phyloP scores from a whole-genome alignment of 225 moss, liverwort and hornwort genomes.

The Rhytidiadelphus loreus region DNA sequence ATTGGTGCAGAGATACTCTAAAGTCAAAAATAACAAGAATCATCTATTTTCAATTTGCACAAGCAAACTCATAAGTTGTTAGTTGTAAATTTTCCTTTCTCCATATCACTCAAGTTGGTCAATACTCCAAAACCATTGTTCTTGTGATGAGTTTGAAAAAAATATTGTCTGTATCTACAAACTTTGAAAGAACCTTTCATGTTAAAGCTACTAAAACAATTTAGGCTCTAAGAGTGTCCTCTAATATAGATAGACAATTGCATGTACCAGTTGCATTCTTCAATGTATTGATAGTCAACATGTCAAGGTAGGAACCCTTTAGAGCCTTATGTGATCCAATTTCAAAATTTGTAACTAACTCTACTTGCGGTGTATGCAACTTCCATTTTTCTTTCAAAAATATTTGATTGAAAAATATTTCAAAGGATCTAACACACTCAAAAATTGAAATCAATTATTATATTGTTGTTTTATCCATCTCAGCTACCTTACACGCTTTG shows the following conservation, averaged over 20 bases:
- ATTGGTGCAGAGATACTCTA: not conserved
- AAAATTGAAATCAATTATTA: not conserved
- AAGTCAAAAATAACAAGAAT: not conserved
- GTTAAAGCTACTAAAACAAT: not conserved
- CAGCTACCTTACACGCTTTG: not conserved
- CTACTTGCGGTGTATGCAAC: not conserved
- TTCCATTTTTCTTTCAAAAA: not conserved
- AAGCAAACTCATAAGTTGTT: not conserved
- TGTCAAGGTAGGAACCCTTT: not conserved
- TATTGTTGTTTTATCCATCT: not conserved
- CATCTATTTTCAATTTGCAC: not conserved
- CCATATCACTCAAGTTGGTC: accelerated
- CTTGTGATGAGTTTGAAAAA: not conserved
- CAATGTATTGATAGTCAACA: not conserved
- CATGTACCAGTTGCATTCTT: not conserved
- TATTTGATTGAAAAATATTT: not conserved
- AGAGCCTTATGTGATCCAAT: not conserved
- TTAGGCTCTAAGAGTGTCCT: accelerated
- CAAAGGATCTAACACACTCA: not conserved
- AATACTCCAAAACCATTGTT: not conserved
- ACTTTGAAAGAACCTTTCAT: not conserved
- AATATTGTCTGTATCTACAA: accelerated
- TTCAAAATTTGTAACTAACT: not conserved
- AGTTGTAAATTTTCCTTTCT: not conserved
- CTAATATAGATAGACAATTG: not conserved